A percentile compares a stretch with the other conserved stretches of the same genome.
phyloP scores from a whole-genome alignment of 306 rosid genomes.

The Vigna trinervia region DNA sequence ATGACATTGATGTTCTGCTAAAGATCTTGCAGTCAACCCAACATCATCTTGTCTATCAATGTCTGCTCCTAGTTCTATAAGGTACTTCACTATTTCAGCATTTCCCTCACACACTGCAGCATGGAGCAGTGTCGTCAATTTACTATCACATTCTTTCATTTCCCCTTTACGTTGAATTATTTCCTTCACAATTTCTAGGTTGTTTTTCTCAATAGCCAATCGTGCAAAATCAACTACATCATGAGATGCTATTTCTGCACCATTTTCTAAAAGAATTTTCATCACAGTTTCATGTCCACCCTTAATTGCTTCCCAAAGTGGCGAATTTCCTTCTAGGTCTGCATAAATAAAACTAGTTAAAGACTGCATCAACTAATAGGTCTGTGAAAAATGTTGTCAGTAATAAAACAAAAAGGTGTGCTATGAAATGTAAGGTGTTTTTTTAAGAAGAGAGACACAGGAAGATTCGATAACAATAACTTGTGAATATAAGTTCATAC shows the following conservation, averaged over 20 bases:
- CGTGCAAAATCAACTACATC: conserved; percentile 54
- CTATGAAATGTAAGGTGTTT: too few species aligned
- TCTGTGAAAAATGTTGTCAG: too few species aligned
- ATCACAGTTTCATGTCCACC: conserved; percentile 52
- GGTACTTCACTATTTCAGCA: conserved; percentile 57
- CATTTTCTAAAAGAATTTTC: conserved; percentile 61
- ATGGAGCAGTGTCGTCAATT: conserved; percentile 68
- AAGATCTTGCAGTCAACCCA: conserved; percentile 69
- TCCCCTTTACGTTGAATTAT: conserved; percentile 54
- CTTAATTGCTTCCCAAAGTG: conserved; percentile 67
- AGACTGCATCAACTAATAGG: not conserved
- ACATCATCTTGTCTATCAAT: conserved; percentile 51
- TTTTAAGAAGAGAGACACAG: too few species aligned
- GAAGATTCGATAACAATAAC: accelerated
- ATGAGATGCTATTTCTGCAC: conserved; percentile 51
- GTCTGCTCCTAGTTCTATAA: conserved; percentile 58
- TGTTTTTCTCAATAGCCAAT: conserved; percentile 56
- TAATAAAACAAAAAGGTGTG: too few species aligned
- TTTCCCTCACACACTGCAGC: conserved; percentile 67
- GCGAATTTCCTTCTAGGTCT: conserved; percentile 63
- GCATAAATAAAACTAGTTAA: conserved; percentile 22
- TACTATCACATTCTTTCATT: conserved; percentile 40
- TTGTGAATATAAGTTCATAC: too few species aligned
- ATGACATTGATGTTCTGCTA: conserved; percentile 73
- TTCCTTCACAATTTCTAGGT: conserved; percentile 49